A percentile compares a stretch with the other conserved stretches of the same genome.
Evolutionary conservation across 1,284 basidiomycete species (phyloP).

Genomic region (Rhodotorula sp.): DNA sequence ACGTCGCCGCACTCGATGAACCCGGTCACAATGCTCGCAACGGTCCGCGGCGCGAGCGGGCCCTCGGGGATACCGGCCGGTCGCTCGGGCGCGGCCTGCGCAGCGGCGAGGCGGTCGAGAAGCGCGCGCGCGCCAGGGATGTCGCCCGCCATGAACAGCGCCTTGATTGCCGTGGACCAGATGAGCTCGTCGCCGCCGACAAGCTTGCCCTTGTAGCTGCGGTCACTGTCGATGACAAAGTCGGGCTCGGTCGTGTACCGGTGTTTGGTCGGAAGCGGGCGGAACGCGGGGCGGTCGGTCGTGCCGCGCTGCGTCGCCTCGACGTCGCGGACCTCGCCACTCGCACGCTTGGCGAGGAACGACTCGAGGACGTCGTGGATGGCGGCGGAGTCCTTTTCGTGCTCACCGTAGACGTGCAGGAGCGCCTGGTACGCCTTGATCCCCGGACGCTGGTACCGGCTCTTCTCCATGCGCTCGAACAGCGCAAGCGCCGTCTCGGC

Average conservation of each 20-base stretch:
- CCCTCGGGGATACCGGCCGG: slow-evolving; percentile 57
- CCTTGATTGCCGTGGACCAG: slow-evolving; percentile 74
- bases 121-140: slow-evolving; percentile 67
- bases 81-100: slow-evolving; percentile 48
- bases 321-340: slow-evolving; percentile 17
- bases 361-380: slow-evolving; percentile 70
- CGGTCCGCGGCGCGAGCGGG: slow-evolving; percentile 59
- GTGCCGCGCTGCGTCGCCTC: not conserved
- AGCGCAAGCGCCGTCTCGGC: slow-evolving; percentile 68
- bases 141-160: slow-evolving; percentile 69
- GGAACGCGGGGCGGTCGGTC: not conserved
- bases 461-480: slow-evolving; percentile 66
- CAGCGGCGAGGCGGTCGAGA: slow-evolving; percentile 71
- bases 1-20: slow-evolving; percentile 68
- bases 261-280: not conserved
- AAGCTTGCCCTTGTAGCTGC: not conserved
- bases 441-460: slow-evolving; percentile 54
- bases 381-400: slow-evolving; percentile 59
- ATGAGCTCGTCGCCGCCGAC: slow-evolving; percentile 51
- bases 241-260: slow-evolving; percentile 1
- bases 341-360: slow-evolving; percentile 57
- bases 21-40: slow-evolving; percentile 66
- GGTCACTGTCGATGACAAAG: slow-evolving; percentile 15
- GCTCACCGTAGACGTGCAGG: slow-evolving; percentile 63
- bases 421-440: slow-evolving; percentile 62